Evolutionary conservation across 1,139 yeast species (phyloP), one percentile per base, ranked within the genome.

Genomic region (Lodderomyces metapsilosis): DNA sequence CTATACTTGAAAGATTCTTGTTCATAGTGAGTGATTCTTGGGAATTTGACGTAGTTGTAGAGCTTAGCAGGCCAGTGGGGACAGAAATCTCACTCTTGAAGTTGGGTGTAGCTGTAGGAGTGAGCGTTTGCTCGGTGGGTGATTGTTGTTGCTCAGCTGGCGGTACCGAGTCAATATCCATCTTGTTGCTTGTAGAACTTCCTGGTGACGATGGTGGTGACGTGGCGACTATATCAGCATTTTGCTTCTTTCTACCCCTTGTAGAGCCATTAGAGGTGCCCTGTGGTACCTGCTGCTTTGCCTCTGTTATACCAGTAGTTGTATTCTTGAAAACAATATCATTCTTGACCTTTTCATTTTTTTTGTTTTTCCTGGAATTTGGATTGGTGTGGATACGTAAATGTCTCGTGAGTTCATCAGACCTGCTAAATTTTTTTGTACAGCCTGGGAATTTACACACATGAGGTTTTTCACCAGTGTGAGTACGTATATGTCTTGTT

Each of bases 391-490:
- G 98, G 43, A 89, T 91, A 49, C 96, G 72, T 37, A 85, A 73
- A 61, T 91, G 98, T 52, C 98, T 74, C 24, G 96, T 91, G 47
- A 91, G 71, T 64, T 91, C 98, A 61, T 91, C 98, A 38, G 89
- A 80, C 44, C 98, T 73, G 41, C 92, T 82, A 57, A 91, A 91
- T 46, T 86, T 78, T 63, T 91, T 91, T 45, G 78, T 69, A 62
- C 98, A 91, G 1, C 95, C 95, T 0, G 95, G 95, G 54, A 78
- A 88, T 6, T 84, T 76, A 62, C 98, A 91, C 37, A 80, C 81
- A 57, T 89, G 96, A 17, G 97, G 96, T 59, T 88, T 87, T 58
- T 89, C 97, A 27, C 98, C 98, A 0, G 98, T 91, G 59, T 91
- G 98, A 5, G 97, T 91, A 47, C 97, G 71, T 41, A 91, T 86